Evolutionary conservation across 768 basidiomycete species (phyloP).

Genomic region (Terana coerulea): DNA sequence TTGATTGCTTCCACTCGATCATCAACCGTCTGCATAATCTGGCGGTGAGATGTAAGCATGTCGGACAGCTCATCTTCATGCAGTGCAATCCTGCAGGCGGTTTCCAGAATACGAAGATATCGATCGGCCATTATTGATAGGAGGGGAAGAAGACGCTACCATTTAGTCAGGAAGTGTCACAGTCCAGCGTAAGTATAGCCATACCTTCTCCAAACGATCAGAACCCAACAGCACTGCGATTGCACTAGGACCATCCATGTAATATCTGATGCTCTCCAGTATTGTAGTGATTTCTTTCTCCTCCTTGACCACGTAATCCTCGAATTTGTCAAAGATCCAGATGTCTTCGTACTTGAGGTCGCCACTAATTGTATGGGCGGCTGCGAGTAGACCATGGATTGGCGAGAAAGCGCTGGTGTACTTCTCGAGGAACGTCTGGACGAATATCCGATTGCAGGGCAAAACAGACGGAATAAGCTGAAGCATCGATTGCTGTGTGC

Average conservation of each 20-base stretch:
- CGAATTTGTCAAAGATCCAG: constrained; percentile 3
- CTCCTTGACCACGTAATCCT: constrained; percentile 9
- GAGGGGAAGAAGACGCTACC: constrained; percentile 3
- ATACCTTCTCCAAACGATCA: constrained; percentile 13
- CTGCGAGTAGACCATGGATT: constrained; percentile 14
- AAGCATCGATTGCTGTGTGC: constrained; percentile 4
- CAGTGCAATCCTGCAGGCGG: neutral
- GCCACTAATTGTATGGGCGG: constrained; percentile 1
- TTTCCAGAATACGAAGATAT: neutral
- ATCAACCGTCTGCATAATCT: neutral
- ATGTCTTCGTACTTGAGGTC: constrained; percentile 1
- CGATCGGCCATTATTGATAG: constrained; percentile 5
- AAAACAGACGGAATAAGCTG: neutral
- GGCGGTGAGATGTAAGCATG: neutral
- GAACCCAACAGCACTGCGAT: constrained; percentile 10
- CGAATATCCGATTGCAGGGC: constrained; percentile 1
- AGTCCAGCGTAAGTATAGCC: neutral
- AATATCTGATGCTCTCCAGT: constrained; percentile 8
- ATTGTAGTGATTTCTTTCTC: constrained; percentile 1
- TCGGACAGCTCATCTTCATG: neutral
- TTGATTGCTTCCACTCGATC: neutral
- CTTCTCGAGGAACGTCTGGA: neutral
- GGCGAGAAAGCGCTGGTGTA: neutral
- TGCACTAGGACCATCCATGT: constrained; percentile 11
- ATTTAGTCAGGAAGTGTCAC: neutral